phyloP scores from a whole-genome alignment of 352 stramenopile genomes.

The Phytophthora cactorum region DNA sequence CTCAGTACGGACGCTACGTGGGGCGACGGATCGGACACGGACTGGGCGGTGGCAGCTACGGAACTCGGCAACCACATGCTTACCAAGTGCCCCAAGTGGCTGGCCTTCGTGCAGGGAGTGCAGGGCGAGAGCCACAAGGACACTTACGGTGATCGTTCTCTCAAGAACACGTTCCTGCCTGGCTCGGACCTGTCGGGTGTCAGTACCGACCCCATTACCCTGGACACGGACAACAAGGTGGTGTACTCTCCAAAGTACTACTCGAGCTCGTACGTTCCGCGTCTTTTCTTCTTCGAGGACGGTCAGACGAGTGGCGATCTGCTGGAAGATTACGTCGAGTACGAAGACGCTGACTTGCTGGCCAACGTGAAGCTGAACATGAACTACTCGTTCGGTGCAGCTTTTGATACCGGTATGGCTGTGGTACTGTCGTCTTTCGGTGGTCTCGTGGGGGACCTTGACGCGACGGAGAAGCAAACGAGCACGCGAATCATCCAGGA shows the following conservation, averaged over 20 bases:
- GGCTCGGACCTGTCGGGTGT: constrained; percentile 74
- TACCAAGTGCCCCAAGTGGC: constrained; percentile 73
- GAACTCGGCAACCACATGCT: constrained; percentile 73
- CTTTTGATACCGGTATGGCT: constrained; percentile 63
- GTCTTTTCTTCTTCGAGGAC: constrained; percentile 74
- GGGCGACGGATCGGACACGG: constrained; percentile 79
- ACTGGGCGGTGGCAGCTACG: constrained; percentile 76
- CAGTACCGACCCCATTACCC: constrained; percentile 52
- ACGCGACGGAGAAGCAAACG: constrained; percentile 66
- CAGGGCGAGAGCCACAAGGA: constrained; percentile 77
- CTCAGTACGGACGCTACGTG: constrained; percentile 70
- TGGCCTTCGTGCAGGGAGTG: constrained; percentile 79
- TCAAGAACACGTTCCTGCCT: constrained; percentile 75
- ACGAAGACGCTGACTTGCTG: constrained; percentile 52
- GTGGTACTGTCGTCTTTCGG: constrained; percentile 86
- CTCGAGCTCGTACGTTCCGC: constrained; percentile 65
- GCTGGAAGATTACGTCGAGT: constrained; percentile 71
- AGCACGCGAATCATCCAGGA: constrained; percentile 74
- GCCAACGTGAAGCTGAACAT: constrained; percentile 78
- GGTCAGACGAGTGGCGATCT: constrained; percentile 56
- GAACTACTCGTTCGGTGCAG: constrained; percentile 81
- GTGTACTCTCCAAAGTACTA: constrained; percentile 87
- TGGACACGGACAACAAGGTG: constrained; percentile 71
- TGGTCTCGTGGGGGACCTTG: constrained; percentile 65
- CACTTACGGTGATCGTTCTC: constrained; percentile 49